Evolutionary conservation across 176 grass and related monocot genomes (phyloP).

Genomic region (Aechmea fasciata): DNA sequence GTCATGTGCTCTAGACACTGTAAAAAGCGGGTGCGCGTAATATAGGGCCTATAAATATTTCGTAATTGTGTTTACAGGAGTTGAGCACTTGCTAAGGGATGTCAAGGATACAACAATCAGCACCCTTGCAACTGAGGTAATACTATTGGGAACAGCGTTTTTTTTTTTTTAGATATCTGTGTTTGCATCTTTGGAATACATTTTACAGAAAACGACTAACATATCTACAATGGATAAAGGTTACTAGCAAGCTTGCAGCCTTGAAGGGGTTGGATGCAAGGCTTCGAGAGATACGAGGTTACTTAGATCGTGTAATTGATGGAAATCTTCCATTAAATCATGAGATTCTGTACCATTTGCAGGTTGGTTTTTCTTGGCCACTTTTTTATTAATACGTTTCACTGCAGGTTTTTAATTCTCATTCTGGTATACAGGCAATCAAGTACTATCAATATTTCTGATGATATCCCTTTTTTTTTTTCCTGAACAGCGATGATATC

Average conservation of each 20-base stretch:
- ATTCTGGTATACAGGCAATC: no score
- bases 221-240: conserved; percentile 33
- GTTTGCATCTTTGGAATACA: not conserved
- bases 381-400: no score
- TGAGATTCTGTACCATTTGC: conserved; percentile 93
- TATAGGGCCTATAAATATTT: not conserved
- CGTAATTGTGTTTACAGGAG: conserved; percentile 42
- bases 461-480: no score
- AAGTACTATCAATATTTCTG: no score
- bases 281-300: conserved; percentile 68
- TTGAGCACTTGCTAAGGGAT: conserved; percentile 92
- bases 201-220: conserved; percentile 1
- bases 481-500: no score
- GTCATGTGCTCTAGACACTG: no score
- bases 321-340: conserved; percentile 92
- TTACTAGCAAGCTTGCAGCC: conserved; percentile 79
- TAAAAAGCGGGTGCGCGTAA: no score
- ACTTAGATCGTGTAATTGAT: conserved; percentile 88
- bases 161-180: not conserved
- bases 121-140: conserved; percentile 87
- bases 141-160: conserved; percentile 11
- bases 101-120: conserved; percentile 96
- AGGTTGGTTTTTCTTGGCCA: conserved; percentile 29
- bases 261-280: conserved; percentile 83
- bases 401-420: no score